Evolutionary conservation across 192 early-diverging fungal species (phyloP), one percentile per base, ranked within the genome.

Genomic region (Spizellomyces punctatus): DNA sequence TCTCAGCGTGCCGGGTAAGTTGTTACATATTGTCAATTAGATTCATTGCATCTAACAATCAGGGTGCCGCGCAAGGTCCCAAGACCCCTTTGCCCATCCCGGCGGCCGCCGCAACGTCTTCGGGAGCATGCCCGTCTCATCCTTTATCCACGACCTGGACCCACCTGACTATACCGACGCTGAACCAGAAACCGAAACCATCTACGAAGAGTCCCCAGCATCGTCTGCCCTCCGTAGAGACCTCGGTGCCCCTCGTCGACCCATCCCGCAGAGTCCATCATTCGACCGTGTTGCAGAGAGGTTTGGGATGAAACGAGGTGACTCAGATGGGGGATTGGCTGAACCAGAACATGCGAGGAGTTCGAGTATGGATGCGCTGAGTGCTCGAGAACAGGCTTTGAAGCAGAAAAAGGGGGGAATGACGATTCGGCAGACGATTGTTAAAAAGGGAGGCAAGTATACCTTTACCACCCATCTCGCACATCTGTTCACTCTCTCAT

Each of bases 271-370:
- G n/a, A 63, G 58, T 50, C 59, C 69, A 22, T 63, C 58, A 2
- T 62, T 71, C 22, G 54, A 56, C 22, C n/a, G 54, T n/a, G 47
- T 62, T 42, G 69, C 69, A 16, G 69, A 71, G 16, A 27, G 48
- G 12, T 42, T 71, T 12, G 58, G 58, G 5, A 59, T 71, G 58
- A 71, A 71, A 47, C 57, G 69, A 12, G 69, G 69, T 9, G 69
- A 71, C 8, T 63, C 58, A 0, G 69, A 71, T 36, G 59, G 69
- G n/a, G 27, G 52, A 50, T 63, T 71, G 43, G 27, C 1, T 36
- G 27, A 36, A 36, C 27, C 27, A 36, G 27, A 36, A 36, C 27
- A 36, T 3, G 3, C 27, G 54, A 56, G 54, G 22, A 56, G 54
- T 56, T 56, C 27, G 27, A 36, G 27, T 36, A 36, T 36, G 27